These are phyloP conservation scores for Backusella westeae DNA, from an alignment of 192 early-diverging fungal genomes.

Conservation along the genomic window DNA sequence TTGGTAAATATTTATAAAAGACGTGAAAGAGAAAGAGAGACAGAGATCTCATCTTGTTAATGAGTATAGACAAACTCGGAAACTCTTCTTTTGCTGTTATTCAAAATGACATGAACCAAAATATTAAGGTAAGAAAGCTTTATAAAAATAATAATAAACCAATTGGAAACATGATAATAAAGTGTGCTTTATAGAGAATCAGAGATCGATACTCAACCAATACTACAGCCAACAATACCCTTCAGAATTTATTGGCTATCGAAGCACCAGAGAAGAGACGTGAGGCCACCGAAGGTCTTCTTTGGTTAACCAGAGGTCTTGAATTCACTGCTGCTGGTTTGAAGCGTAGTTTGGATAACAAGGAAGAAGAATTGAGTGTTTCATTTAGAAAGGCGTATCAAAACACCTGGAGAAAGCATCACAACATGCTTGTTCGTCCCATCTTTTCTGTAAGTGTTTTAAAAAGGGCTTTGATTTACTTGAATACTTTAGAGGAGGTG, in stretches of 20 bases:
- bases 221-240: constrained; percentile 63
- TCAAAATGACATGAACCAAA: constrained; percentile 84
- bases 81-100: constrained; percentile 72
- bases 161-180: not conserved
- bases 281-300: constrained; percentile 80
- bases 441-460: constrained; percentile 52
- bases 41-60: not conserved
- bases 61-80: constrained; percentile 53
- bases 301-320: constrained; percentile 79
- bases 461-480: not conserved
- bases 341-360: constrained; percentile 46
- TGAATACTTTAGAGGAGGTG: not conserved
- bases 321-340: constrained; percentile 69
- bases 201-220: constrained; percentile 60
- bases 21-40: not conserved
- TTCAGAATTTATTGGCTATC: constrained; percentile 72
- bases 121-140: constrained; percentile 61
- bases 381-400: constrained; percentile 70
- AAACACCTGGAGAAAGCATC: constrained; percentile 59
- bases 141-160: not conserved
- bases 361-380: constrained; percentile 53
- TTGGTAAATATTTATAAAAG: constrained; percentile 40
- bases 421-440: constrained; percentile 60
- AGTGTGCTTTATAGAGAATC: constrained; percentile 57
- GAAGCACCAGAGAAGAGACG: constrained; percentile 73